Conservation (phyloP, 208 protist genomes). For the Wallacemonas collosoma region DNA sequence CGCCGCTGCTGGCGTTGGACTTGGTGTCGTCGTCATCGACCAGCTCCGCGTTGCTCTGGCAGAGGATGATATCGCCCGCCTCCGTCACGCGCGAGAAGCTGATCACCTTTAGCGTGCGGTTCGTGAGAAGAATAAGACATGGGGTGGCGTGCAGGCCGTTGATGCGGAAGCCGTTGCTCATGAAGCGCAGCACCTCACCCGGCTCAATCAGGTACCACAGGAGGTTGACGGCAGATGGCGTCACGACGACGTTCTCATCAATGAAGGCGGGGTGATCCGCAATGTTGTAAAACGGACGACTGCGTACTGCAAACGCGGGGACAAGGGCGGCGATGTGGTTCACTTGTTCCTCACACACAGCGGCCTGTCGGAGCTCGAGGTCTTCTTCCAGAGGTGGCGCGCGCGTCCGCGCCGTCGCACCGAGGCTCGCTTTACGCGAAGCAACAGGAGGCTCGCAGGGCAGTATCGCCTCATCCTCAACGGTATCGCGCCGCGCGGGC, state of each 20-base stretch:
- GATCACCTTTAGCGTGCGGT: slow-evolving; percentile 65
- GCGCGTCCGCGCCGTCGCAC: slow-evolving; percentile 12
- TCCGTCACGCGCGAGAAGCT: slow-evolving; percentile 75
- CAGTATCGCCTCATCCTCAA: not conserved
- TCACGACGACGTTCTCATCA: slow-evolving; percentile 46
- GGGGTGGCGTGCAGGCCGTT: slow-evolving; percentile 84
- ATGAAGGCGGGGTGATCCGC: slow-evolving; percentile 45
- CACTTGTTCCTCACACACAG: slow-evolving; percentile 66
- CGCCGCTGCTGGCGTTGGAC: slow-evolving; percentile 3
- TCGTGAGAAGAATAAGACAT: slow-evolving; percentile 82
- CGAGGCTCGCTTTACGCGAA: not conserved
- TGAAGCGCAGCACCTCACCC: slow-evolving; percentile 75
- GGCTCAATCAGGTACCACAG: slow-evolving; percentile 74
- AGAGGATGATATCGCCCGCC: slow-evolving; percentile 85
- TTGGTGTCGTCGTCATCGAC: slow-evolving; percentile 16
- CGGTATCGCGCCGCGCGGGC: not conserved
- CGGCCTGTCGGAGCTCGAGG: slow-evolving; percentile 38
- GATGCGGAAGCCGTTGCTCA: slow-evolving; percentile 89
- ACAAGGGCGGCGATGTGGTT: slow-evolving; percentile 69
- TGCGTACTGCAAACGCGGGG: slow-evolving; percentile 55
- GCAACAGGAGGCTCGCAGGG: not conserved
- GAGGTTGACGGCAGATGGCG: slow-evolving; percentile 65
- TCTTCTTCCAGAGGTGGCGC: slow-evolving; percentile 16
- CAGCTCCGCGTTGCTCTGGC: slow-evolving; percentile 36
- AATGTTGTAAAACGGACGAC: slow-evolving; percentile 43